Evolutionary conservation across 352 stramenopile genomes (phyloP).

Genomic region (Phytophthora aleatoria): DNA sequence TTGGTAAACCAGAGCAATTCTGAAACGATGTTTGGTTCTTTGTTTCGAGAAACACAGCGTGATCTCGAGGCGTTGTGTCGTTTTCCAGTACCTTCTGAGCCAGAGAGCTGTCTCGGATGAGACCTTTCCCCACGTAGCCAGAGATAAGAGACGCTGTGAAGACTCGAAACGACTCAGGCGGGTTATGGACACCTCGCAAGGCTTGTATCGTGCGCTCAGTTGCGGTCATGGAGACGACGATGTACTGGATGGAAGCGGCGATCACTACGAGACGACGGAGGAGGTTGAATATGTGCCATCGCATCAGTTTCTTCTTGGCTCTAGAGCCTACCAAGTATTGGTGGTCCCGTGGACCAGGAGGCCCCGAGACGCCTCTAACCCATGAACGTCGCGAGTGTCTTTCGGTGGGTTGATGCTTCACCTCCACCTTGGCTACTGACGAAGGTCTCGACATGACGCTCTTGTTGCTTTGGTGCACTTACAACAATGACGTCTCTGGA

Average conservation of each 20-base stretch:
- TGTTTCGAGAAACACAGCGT: constrained; percentile 27
- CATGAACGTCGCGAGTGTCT: constrained; percentile 4
- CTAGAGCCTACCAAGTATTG: constrained; percentile 17
- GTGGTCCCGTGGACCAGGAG: neutral
- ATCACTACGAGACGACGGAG: constrained; percentile 32
- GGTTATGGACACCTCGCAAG: constrained; percentile 20
- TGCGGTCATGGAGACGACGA: constrained; percentile 32
- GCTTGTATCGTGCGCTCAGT: constrained; percentile 18
- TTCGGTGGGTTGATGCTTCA: neutral
- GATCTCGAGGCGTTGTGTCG: constrained; percentile 32
- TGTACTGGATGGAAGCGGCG: constrained; percentile 40
- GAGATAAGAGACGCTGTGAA: constrained; percentile 27
- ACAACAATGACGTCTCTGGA: neutral
- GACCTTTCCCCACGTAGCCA: constrained; percentile 32
- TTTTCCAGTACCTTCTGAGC: constrained; percentile 22
- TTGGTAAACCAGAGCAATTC: constrained; percentile 16
- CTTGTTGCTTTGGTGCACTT: neutral
- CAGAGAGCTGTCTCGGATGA: constrained; percentile 38
- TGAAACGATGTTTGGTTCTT: constrained; percentile 20
- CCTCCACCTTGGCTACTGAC: constrained; percentile 18
- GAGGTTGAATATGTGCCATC: constrained; percentile 30
- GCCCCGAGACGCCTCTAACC: neutral
- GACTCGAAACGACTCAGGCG: constrained; percentile 18
- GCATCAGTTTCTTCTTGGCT: constrained; percentile 23
- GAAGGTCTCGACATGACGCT: constrained; percentile 3